Evolutionary conservation across 257 asterid genomes (phyloP), one percentile per base, ranked within the genome.

Genomic region (Paulownia fortunei): DNA sequence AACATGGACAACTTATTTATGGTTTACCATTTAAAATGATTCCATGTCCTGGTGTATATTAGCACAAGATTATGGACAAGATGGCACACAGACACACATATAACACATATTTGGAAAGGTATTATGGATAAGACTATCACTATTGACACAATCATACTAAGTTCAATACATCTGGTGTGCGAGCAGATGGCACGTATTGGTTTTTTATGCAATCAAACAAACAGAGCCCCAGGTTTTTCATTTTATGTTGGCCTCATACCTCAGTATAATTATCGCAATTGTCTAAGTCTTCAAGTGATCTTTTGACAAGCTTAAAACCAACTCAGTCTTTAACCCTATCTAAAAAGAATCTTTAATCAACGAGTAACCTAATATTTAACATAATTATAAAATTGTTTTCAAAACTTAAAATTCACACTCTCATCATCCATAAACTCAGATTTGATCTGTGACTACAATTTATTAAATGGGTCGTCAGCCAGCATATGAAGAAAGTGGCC

Each of bases 401-500:
- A 0, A 21, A 36, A 59, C 42, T 19, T 36, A 4, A 37, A 36
- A 63, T 6, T 65, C 65, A 47, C 19, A 34, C 16, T 49, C 12
- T 19, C 64, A 19, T 46, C 18, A 10, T 30, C 34, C 16, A 75
- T n/a, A 32, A n/a, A 61, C 1, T 23, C 13, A 15, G 67, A 52
- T 58, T 26, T 42, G 71, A 60, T 49, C 24, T 24, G 11, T 21
- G 30, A 16, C 10, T 16, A 15, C 11, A 42, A 16, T 36, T 11
- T 55, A 49, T 8, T 23, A 16, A 24, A 61, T 18, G 11, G 23
- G 7, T 61, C 47, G 18, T 44, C 63, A 46, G 10, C 24, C 65
- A 41, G 81, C 69, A 79, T 44, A 78, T 26, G 19, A 54, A 26
- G 44, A 34, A 61, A 58, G 34, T 51, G n/a, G 21, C 64, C 13